Conservation (phyloP, 306 rosid genomes). For the Pyrus bretschneideri region DNA sequence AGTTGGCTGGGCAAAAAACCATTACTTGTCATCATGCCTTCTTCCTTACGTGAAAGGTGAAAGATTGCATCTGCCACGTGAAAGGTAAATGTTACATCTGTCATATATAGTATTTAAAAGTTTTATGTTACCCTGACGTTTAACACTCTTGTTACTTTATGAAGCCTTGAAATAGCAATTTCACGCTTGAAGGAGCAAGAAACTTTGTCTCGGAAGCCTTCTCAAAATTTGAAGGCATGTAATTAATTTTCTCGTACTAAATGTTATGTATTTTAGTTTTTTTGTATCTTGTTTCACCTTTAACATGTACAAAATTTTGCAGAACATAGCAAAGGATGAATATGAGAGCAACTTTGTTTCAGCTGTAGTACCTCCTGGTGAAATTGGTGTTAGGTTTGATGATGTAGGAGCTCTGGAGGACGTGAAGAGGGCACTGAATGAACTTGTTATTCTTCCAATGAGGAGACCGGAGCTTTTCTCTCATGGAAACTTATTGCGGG, state of each 20-base stretch:
- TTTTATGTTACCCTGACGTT: slow-evolving; percentile 12
- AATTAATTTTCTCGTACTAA: not conserved
- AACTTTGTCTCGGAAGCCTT: slow-evolving; percentile 52
- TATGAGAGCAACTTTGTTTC: slow-evolving; percentile 90
- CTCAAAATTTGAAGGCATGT: slow-evolving; percentile 82
- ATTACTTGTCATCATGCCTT: slow-evolving; percentile 65
- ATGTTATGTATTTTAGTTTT: not conserved
- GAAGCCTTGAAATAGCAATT: slow-evolving; percentile 81
- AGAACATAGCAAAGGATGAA: slow-evolving; percentile 94
- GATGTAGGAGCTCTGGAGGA: slow-evolving; percentile 96
- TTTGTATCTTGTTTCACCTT: slow-evolving; percentile 5
- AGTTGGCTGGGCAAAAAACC: slow-evolving; percentile 92
- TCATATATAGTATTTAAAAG: not conserved
- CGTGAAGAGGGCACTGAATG: slow-evolving; percentile 83
- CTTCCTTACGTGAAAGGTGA: slow-evolving; percentile 74
- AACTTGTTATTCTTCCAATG: slow-evolving; percentile 97
- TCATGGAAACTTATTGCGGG: slow-evolving; percentile 91
- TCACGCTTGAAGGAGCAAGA: slow-evolving; percentile 79
- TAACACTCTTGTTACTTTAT: slow-evolving; percentile 19
- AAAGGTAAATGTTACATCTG: slow-evolving; percentile 45
- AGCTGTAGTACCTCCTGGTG: slow-evolving; percentile 89
- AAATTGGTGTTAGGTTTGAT: slow-evolving; percentile 92
- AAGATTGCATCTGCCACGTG: slow-evolving; percentile 64
- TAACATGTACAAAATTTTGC: slow-evolving; percentile 23
- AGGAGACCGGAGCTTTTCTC: slow-evolving; percentile 90